These are phyloP conservation scores for Neurospora sp. DNA, from an alignment of 495 filamentous ascomycete species.

Conservation along the genomic window DNA sequence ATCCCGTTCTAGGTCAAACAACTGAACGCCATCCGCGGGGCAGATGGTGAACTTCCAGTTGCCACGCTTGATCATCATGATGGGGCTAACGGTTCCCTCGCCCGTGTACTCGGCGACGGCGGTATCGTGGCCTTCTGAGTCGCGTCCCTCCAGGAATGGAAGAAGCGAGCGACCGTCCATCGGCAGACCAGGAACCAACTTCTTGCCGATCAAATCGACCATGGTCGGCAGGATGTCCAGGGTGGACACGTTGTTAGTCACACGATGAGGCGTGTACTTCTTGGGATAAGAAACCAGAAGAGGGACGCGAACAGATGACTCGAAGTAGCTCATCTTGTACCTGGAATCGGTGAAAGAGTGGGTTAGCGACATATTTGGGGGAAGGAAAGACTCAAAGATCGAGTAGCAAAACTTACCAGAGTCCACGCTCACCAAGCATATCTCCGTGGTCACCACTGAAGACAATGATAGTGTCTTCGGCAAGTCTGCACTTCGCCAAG, in stretches of 20 bases:
- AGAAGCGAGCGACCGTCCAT: conserved; percentile 69
- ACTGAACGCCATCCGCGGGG: conserved; percentile 65
- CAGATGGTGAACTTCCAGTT: conserved; percentile 78
- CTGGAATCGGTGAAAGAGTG: conserved; percentile 12
- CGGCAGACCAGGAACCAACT: conserved; percentile 51
- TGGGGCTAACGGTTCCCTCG: conserved; percentile 72
- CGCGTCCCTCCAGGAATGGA: conserved; percentile 54
- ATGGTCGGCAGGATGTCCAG: conserved; percentile 80
- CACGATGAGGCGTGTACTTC: conserved; percentile 53
- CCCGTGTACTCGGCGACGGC: conserved; percentile 85
- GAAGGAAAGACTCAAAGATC: not conserved
- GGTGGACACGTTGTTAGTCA: conserved; percentile 71
- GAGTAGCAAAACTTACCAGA: conserved; percentile 45
- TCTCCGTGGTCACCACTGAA: conserved; percentile 88
- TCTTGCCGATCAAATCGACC: conserved; percentile 62
- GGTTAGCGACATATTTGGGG: not conserved
- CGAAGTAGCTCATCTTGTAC: conserved; percentile 92
- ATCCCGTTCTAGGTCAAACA: conserved; percentile 64
- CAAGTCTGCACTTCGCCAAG: conserved; percentile 62
- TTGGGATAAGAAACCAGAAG: conserved; percentile 66
- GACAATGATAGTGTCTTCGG: conserved; percentile 72
- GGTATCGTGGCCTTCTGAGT: conserved; percentile 49
- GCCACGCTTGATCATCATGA: conserved; percentile 85
- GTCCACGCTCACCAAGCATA: conserved; percentile 79
- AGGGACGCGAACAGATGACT: conserved; percentile 73